Evolutionary conservation across 106 monocot species (phyloP).

Genomic region (Apostasia ramifera): DNA sequence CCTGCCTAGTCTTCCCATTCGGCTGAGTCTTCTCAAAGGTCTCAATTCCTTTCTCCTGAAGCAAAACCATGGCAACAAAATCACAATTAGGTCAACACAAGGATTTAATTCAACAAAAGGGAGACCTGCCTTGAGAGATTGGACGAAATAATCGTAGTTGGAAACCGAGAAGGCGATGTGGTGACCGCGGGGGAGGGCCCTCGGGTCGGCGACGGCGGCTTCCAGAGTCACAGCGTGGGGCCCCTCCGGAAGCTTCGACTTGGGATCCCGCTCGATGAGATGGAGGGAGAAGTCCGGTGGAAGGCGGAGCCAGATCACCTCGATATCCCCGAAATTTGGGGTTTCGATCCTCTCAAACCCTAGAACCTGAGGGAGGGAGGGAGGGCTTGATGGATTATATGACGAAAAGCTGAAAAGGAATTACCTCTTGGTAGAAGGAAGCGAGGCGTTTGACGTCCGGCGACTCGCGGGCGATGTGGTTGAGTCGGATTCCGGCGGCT

Average conservation of each 20-base stretch:
- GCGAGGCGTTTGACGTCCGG: constrained; percentile 71
- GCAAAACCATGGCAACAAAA: background rate
- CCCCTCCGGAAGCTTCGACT: constrained; percentile 48
- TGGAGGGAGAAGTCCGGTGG: constrained; percentile 51
- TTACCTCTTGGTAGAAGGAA: constrained; percentile 69
- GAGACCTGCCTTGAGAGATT: constrained; percentile 34
- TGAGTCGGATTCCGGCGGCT: constrained; percentile 29
- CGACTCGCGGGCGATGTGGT: constrained; percentile 79
- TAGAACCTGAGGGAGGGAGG: constrained; percentile 25
- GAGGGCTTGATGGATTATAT: background rate
- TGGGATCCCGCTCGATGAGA: constrained; percentile 75
- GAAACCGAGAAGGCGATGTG: constrained; percentile 63
- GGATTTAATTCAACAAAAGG: background rate
- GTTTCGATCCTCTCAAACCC: constrained; percentile 68
- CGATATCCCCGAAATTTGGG: constrained; percentile 51
- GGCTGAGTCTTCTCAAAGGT: constrained; percentile 63
- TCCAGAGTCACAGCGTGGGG: constrained; percentile 13
- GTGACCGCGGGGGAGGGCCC: constrained; percentile 48
- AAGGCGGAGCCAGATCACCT: constrained; percentile 65
- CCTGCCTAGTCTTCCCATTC: constrained; percentile 74
- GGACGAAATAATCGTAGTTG: constrained; percentile 55
- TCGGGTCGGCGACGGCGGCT: constrained; percentile 31
- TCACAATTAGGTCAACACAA: background rate
- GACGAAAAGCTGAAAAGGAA: background rate
- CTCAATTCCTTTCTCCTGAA: constrained; percentile 49